Evolutionary conservation across 1,284 basidiomycete genomes (phyloP), one percentile per base, ranked within the genome.

Genomic region (Pholiota adiposa): DNA sequence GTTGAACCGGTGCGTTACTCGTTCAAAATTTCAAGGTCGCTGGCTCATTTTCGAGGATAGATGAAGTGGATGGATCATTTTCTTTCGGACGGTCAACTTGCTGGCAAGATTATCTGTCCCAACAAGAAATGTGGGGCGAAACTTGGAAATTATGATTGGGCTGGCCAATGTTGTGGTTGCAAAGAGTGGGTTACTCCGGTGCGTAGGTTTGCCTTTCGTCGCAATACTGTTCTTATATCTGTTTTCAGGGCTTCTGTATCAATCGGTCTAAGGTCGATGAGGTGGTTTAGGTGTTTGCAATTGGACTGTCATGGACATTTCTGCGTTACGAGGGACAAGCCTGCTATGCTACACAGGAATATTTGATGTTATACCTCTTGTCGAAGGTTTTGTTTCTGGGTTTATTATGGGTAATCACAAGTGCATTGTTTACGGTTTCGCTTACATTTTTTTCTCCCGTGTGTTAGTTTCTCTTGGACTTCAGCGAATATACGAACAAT

Each of bases 141-240:
- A 77, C 83, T 99, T 23, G 97, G 97, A 3, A 97, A 92, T 71
- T 99, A 90, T 71, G 96, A 97, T 73, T 99, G 97, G 97, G 94
- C 96, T 3, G 97, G 97, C 0, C 88, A 94, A 49, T 88, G 91
- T 71, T 98, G 96, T 73, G 92, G 92, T 21, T 98, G 96, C 70
- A 90, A 89, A 68, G 87, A 90, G 69, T 96, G 94, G 94, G 92
- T 96, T 31, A 89, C 88, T 5, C 94, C 94, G 25, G 93, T 94
- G 69, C 69, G 86, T 81, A 21, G 49, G 19, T 33, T 19, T 54
- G 29, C 33, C 50, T 18, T 56, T 36, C 27, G 43, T 9, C 18
- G 23, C 27, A 19, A 18, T 48, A 12, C 29, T 16, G 43, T 8
- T 38, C 54, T 34, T 29, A n/a, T 38, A 29, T 18, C 33, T 27